These are phyloP conservation scores for Ananas comosus DNA, from an alignment of 176 grass and related monocot species.

Conservation along the genomic window DNA sequence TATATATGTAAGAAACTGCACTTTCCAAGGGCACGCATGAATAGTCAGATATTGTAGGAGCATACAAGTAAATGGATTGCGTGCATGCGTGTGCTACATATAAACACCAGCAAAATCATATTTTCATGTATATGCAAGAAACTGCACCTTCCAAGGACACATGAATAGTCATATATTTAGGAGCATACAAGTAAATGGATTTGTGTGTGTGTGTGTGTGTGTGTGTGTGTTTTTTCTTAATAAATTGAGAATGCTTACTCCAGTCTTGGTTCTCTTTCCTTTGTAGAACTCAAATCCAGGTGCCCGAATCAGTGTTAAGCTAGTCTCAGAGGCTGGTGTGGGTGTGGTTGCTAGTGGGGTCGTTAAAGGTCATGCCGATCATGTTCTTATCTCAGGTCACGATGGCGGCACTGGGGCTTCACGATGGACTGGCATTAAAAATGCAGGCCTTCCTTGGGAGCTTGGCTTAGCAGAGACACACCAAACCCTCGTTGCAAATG, in stretches of 20 bases:
- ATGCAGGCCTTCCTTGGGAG: constrained; percentile 99
- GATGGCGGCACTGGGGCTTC: constrained; percentile 96
- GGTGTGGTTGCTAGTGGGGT: constrained; percentile 94
- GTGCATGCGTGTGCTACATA: too few relatives aligned
- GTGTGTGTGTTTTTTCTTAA: too few relatives aligned
- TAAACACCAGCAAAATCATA: too few relatives aligned
- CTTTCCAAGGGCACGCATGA: too few relatives aligned
- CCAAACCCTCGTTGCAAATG: constrained; percentile 93
- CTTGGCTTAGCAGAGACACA: constrained; percentile 96
- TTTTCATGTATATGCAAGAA: too few relatives aligned
- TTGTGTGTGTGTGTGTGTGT: too few relatives aligned
- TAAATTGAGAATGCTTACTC: neutral
- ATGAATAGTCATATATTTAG: too few relatives aligned
- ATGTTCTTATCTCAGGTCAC: constrained; percentile 96
- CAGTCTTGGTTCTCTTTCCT: constrained; percentile 28
- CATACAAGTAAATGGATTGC: too few relatives aligned
- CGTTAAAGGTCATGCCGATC: constrained; percentile 94
- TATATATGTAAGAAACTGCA: too few relatives aligned
- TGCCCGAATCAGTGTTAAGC: constrained; percentile 85
- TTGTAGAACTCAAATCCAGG: constrained; percentile 83
- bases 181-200: too few relatives aligned
- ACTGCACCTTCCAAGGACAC: too few relatives aligned
- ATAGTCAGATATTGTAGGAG: too few relatives aligned
- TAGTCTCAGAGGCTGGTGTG: constrained; percentile 93
- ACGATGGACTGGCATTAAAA: constrained; percentile 98